These are phyloP conservation scores for Balakata baccata DNA, from an alignment of 345 rosid genomes.

Conservation along the genomic window DNA sequence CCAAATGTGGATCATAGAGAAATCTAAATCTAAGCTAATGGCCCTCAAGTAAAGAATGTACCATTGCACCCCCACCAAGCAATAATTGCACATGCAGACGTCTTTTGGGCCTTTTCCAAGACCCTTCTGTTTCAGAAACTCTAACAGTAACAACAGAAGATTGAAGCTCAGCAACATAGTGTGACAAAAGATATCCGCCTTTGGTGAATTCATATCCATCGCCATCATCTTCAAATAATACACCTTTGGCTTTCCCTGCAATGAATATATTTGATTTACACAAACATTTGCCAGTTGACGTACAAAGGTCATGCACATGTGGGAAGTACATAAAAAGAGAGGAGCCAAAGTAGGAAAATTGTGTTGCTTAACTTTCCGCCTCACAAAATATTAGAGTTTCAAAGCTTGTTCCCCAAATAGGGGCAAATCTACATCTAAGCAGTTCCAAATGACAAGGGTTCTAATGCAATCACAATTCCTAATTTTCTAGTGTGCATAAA, in stretches of 20 bases:
- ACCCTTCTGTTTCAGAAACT: conserved; percentile 64
- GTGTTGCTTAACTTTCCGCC: neutral
- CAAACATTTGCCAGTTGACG: neutral
- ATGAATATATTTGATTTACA: conserved; percentile 8
- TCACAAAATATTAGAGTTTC: neutral
- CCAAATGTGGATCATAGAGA: conserved; percentile 2
- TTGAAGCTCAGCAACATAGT: conserved; percentile 59
- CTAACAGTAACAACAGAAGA: conserved; percentile 58
- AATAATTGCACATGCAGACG: conserved; percentile 60
- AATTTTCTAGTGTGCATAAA: neutral
- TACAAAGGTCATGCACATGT: neutral
- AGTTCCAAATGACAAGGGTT: neutral
- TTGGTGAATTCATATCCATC: conserved; percentile 76
- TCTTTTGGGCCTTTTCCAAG: conserved; percentile 79
- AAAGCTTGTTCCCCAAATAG: neutral
- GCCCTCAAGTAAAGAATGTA: conserved; percentile 24
- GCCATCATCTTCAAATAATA: conserved; percentile 80
- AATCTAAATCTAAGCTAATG: neutral
- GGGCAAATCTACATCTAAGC: neutral
- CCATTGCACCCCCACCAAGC: conserved; percentile 83
- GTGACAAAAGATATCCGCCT: conserved; percentile 60
- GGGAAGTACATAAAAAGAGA: too few relatives aligned
- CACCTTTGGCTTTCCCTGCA: conserved; percentile 70
- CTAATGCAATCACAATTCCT: neutral
- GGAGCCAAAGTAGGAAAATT: neutral